phyloP scores from a whole-genome alignment of 768 basidiomycete genomes.

The Thelephora aurantiotincta region DNA sequence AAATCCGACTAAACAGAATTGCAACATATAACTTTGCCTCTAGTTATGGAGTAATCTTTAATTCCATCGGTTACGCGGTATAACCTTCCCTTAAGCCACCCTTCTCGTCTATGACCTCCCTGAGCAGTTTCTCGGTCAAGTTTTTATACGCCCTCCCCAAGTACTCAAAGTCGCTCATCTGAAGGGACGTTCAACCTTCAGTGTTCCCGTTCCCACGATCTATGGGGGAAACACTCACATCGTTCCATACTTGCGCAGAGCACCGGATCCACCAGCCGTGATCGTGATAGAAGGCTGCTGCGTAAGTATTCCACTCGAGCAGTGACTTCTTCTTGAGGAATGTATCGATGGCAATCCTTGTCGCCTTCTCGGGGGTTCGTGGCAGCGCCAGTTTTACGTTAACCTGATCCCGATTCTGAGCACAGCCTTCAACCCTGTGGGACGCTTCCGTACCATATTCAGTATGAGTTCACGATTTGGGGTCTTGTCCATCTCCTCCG shows the following conservation, averaged over 20 bases:
- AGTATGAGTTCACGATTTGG: conserved; percentile 39
- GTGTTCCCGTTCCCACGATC: not conserved
- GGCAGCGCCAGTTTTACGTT: conserved; percentile 28
- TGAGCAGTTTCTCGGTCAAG: not conserved
- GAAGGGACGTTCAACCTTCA: not conserved
- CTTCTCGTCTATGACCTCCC: not conserved
- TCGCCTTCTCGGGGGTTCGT: conserved; percentile 7
- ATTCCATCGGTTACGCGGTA: no score
- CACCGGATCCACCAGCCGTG: conserved; percentile 21
- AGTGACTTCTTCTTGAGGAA: conserved; percentile 14
- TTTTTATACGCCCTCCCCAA: not conserved
- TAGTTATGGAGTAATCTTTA: no score
- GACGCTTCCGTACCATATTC: conserved; percentile 42
- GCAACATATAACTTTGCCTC: no score
- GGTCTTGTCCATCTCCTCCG: conserved; percentile 44
- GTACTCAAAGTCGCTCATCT: not conserved
- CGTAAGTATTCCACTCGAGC: conserved; percentile 16
- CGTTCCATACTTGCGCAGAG: conserved; percentile 23
- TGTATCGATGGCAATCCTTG: conserved; percentile 3
- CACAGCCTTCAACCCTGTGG: not conserved
- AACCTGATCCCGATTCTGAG: conserved; percentile 13
- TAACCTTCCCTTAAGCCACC: not conserved
- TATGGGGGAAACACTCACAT: conserved; percentile 13
- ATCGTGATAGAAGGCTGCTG: conserved; percentile 15
- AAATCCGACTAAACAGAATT: no score